Percentiles rank a stretch among this genome's conserved stretches.
These are phyloP conservation scores for Aspergillus jensenii DNA, from an alignment of 2,329 filamentous ascomycete species.

Conservation along the genomic window DNA sequence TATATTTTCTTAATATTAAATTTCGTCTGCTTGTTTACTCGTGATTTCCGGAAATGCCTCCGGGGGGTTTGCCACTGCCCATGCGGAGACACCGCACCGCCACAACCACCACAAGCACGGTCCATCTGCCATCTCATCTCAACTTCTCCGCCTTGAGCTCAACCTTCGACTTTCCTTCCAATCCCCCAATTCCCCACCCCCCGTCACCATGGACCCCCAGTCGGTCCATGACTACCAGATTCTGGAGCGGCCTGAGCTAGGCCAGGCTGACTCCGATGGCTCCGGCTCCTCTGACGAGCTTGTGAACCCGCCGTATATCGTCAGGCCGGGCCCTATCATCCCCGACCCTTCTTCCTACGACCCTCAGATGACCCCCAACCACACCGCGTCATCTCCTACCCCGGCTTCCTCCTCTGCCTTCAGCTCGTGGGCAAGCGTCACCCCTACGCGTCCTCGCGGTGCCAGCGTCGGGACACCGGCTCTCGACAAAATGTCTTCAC, in stretches of 20 bases:
- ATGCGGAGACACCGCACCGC: not conserved
- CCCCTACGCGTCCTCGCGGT: conserved; percentile 42
- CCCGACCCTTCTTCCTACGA: conserved; percentile 32
- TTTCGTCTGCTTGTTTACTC: not conserved
- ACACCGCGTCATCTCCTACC: conserved; percentile 35
- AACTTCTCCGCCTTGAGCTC: not conserved
- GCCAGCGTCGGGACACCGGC: conserved; percentile 42
- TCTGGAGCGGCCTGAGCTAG: conserved; percentile 46
- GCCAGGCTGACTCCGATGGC: conserved; percentile 41
- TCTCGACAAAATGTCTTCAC: conserved; percentile 38
- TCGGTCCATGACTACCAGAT: conserved; percentile 25
- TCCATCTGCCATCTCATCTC: not conserved
- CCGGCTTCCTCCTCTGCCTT: conserved; percentile 28
- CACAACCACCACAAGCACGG: not conserved
- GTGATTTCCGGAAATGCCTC: not conserved
- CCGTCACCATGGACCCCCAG: conserved; percentile 20
- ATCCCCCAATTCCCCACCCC: not conserved
- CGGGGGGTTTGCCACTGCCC: not conserved
- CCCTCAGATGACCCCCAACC: conserved; percentile 28
- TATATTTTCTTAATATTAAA: not conserved
- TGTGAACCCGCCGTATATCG: conserved; percentile 33
- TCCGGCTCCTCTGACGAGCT: conserved; percentile 45
- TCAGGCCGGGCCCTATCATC: conserved; percentile 33
- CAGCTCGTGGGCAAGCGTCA: conserved; percentile 37
- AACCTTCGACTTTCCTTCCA: not conserved